phyloP scores from a whole-genome alignment of 768 basidiomycete species.

The Aureoboletus auriporus region DNA sequence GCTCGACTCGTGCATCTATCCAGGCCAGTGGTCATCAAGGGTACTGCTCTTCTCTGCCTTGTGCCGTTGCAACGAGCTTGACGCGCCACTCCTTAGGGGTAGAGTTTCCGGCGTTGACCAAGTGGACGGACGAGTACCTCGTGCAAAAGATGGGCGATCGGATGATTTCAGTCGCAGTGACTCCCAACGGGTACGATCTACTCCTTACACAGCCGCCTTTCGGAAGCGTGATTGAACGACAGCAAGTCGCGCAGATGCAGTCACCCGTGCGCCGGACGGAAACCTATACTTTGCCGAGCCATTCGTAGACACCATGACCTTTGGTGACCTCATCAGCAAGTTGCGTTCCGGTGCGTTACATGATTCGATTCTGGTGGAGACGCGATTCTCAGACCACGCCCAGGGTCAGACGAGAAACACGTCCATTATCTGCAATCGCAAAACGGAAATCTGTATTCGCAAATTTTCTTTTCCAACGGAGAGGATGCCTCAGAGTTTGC shows the following conservation, averaged over 20 bases:
- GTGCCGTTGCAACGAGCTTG: background rate
- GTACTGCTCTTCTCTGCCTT: slow-evolving; percentile 31
- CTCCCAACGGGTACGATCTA: slow-evolving; percentile 70
- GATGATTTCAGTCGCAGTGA: slow-evolving; percentile 69
- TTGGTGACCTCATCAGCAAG: slow-evolving; percentile 47
- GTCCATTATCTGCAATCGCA: slow-evolving; percentile 85
- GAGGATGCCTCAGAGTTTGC: slow-evolving; percentile 55
- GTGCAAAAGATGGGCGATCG: slow-evolving; percentile 47
- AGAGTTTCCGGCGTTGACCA: slow-evolving; percentile 39
- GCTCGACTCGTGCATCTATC: slow-evolving; percentile 61
- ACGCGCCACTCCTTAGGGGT: slow-evolving; percentile 37
- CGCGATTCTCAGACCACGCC: background rate
- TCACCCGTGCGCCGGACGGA: slow-evolving; percentile 50
- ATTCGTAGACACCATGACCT: slow-evolving; percentile 60
- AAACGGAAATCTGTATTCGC: slow-evolving; percentile 80
- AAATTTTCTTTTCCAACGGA: slow-evolving; percentile 34
- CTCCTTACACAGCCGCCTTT: background rate
- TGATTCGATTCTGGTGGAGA: background rate
- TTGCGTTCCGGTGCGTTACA: slow-evolving; percentile 33
- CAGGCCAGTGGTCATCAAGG: slow-evolving; percentile 71
- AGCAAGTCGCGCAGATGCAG: slow-evolving; percentile 70
- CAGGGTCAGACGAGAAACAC: slow-evolving; percentile 17
- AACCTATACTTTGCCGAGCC: slow-evolving; percentile 76
- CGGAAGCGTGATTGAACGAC: slow-evolving; percentile 12
- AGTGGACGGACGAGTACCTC: slow-evolving; percentile 70